phyloP scores from a whole-genome alignment of 2,329 filamentous ascomycete species.

The Hymenoscyphus occultus region DNA sequence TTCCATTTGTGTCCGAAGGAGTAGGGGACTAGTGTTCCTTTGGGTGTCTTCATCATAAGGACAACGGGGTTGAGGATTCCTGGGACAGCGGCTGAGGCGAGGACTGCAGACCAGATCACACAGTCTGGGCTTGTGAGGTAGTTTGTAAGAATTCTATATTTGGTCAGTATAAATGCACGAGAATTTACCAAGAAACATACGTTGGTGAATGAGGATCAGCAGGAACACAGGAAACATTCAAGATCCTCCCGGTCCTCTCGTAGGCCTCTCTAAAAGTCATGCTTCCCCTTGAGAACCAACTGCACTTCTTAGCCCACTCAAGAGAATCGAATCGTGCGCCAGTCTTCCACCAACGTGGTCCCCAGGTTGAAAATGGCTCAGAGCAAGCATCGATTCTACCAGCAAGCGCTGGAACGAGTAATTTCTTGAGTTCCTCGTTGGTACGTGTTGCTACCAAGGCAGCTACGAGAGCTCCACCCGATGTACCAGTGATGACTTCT shows the following conservation, averaged over 20 bases:
- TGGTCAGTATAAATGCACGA: not conserved
- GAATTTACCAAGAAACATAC: constrained; percentile 26
- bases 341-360: constrained; percentile 83
- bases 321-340: constrained; percentile 92
- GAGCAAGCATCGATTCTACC: constrained; percentile 80
- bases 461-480: constrained; percentile 87
- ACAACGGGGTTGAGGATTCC: constrained; percentile 95
- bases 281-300: constrained; percentile 88
- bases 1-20: constrained; percentile 99
- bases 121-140: constrained; percentile 95
- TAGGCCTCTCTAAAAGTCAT: constrained; percentile 96
- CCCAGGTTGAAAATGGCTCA: constrained; percentile 73
- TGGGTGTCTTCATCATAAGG: constrained; percentile 80
- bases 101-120: constrained; percentile 95
- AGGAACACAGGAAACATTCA: constrained; percentile 95
- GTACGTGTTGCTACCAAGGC: constrained; percentile 85
- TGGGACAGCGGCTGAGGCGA: constrained; percentile 92
- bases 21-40: constrained; percentile 79
- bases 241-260: constrained; percentile 84
- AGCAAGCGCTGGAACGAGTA: constrained; percentile 85
- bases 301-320: constrained; percentile 80
- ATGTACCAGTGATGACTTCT: constrained; percentile 94
- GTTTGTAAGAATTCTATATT: constrained; percentile 77
- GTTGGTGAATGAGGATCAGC: constrained; percentile 87
- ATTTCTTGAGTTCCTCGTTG: constrained; percentile 80